Evolutionary conservation across 2,329 filamentous ascomycete species (phyloP), one percentile per base, ranked within the genome.

Genomic region (Venturia nashicola): DNA sequence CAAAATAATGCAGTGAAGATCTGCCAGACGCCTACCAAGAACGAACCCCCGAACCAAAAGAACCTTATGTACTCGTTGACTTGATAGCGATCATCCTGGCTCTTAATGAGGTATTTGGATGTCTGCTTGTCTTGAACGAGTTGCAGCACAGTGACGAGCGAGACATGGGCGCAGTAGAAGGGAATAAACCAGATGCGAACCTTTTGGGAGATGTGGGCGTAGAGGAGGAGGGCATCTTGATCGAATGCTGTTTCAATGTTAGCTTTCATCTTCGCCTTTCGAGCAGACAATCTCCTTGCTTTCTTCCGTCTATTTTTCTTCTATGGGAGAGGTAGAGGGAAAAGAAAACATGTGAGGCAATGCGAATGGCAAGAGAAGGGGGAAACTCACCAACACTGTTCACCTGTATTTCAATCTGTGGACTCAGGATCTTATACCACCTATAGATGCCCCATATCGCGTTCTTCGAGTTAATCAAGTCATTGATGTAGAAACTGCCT

Each of bases 71-170:
- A 87, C 68, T 96, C 87, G 60, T 85, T 86, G 0, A 85, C 79
- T 70, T 93, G 89, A 71, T 96, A 96, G 8, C 92, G 76, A 71
- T 96, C 91, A 68, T 95, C 86, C 72, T 96, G 91, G 20, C 80
- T 82, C 7, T 79, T 74, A 67, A 96, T 92, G 71, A 86, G 89
- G 76, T 91, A 94, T 65, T 80, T 81, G 27, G 70, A 74, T 44
- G 69, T 66, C 6, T 61, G 61, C n/a, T 66, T 65, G 61, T 79
- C 74, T 18, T 80, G 79, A 1, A 78, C 78, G 18, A 93, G 82
- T 46, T 82, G 77, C 4, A 93, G 76, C 36, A 91, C 84, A 0
- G 86, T 86, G 18, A 88, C 86, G 12, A 93, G 82, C 7, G 80
- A 79, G 16, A 90, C 88, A 0, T 82, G 80, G 3, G 88, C 82